Evolutionary conservation across 1,284 basidiomycete species (phyloP), one percentile per base, ranked within the genome.

Genomic region (Ustilago cynodontis): DNA sequence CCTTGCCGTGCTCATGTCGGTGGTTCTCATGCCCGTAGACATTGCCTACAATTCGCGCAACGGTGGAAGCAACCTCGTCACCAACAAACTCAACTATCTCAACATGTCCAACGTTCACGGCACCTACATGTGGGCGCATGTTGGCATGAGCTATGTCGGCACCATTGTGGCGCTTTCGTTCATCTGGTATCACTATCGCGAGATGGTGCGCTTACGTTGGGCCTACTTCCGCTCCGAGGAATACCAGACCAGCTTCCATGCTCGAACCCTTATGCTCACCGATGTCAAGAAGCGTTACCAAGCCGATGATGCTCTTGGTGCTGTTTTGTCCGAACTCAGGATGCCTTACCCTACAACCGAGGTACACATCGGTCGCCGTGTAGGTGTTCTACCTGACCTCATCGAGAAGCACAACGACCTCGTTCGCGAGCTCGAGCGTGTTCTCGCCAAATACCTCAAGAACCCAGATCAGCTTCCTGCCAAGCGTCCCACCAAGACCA

Each of bases 391-490:
- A 2, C 92, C 93, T 0, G 90, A 92, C 65, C 87, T 94, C 57
- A 92, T 94, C 77, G 91, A 94, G 56, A 91, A 91, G 75, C 94
- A 97, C 87, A 95, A 95, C 86, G 87, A 92, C 56, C 91, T 93
- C 14, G 94, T 98, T 16, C 88, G 91, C 53, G 91, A 94, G 70
- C 90, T 97, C 45, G 95, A 98, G 84, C 87, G 89, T 49, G 89
- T 93, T 31, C 89, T 97, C 16, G 94, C 95, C 52, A 91, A 90
- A 75, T 95, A 95, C 85, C 89, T 96, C 65, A 87, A 87, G 70
- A 93, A 94, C 81, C 91, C 89, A 20, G 92, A 92, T 9, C 90
- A 90, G 79, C 87, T 93, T 43, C 92, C 89, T 26, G 89, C 90
- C 72, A 92, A 91, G 70, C 88, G 94, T 28, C 94, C 94, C 0